Evolutionary conservation across 2,329 filamentous ascomycete genomes (phyloP), one percentile per base, ranked within the genome.

Genomic region (Ilyonectria robusta): DNA sequence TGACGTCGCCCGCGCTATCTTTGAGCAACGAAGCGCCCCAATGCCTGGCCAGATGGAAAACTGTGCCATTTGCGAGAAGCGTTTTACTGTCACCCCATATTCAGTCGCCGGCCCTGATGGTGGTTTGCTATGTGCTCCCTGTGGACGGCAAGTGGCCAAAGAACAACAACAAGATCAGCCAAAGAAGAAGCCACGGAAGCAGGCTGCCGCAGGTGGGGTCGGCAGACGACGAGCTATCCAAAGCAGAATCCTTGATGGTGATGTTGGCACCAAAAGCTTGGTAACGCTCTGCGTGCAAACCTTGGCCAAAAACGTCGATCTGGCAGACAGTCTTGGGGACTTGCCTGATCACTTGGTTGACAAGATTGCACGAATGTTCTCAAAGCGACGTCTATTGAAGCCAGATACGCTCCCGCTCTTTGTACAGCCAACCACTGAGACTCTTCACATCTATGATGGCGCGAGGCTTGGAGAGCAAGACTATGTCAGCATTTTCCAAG

Each of bases 41-140:
- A 78, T 91, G n/a, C 93, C 94, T 2, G 94, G 94, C 2, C 95
- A 98, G 79, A 89, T 95, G 76, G 94, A 93, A 70, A 95, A 97
- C 72, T 98, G 95, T 78, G 94, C 93, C 69, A 83, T 91, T 3
- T 98, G 95, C 79, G 86, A 88, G 48, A 97, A 96, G 79, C 91
- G 94, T 42, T 98, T 98, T 77, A 97, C 94, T 0, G 95, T 98
- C 50, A 98, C 95, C 0, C 88, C 94, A 0, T 98, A 98, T 82
- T 94, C 92, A 69, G 92, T 94, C 71, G 88, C 91, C 31, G 94
- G 93, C 0, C 92, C 93, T 0, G 86, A 92, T n/a, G 95, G 95
- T 4, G 94, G 94, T 17, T 84, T 98, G n/a, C 84, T 98, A 2
- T 98, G 95, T 78, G 86, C 87, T 4, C 90, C 93, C 23, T 98